Base-by-base conservation (phyloP, 768 basidiomycete genomes). In the Hemileccinum impolitum region DNA sequence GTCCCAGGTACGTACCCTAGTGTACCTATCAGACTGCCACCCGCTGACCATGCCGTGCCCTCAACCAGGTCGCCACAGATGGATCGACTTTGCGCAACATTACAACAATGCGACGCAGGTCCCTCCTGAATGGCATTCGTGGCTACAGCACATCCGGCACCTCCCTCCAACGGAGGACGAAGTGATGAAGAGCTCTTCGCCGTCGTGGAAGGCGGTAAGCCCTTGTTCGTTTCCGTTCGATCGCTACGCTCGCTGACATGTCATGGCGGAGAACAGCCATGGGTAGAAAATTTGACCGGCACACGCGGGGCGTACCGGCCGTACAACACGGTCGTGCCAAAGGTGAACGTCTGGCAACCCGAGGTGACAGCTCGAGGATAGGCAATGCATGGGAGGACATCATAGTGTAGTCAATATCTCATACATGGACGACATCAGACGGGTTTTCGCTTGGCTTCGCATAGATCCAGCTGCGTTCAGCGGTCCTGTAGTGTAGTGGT, bases 111-210 rank as follows among this genome's bases (percentile, higher is more conserved):
- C 90, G n/a, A 79, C 90, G 0, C 95, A 99, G 74, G 85, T 96
- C 31, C 90, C 93, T 14, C 81, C 94, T 1, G 94, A 95, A 70
- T 97, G 95, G 95, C 95, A 96, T 72, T 84, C 94, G 5, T 98
- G 94, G 94, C 71, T 97, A 32, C 77, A 79, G 10, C 93, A 96
- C 63, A 96, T 95, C 60, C 87, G 95, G 42, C 80, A 84, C 56
- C 81, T 84, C 21, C 79, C 92, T 5, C 95, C 95, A 1, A 72
- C 77, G 1, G 75, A 85, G 50, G 95, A 98, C 61, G 64, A 75
- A 1, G 70, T 91, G 21, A 72, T 95, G 68, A 79, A 86, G 60
- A 79, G 74, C 50, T 58, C 77, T 34, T 79, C 81, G 26, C 92
- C 88, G 2, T 70, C 84, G 0, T 98, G 94, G 94, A 78, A 90